phyloP scores from a whole-genome alignment of 371 early-diverging fungal genomes.

The Actinomortierella ambigua region DNA sequence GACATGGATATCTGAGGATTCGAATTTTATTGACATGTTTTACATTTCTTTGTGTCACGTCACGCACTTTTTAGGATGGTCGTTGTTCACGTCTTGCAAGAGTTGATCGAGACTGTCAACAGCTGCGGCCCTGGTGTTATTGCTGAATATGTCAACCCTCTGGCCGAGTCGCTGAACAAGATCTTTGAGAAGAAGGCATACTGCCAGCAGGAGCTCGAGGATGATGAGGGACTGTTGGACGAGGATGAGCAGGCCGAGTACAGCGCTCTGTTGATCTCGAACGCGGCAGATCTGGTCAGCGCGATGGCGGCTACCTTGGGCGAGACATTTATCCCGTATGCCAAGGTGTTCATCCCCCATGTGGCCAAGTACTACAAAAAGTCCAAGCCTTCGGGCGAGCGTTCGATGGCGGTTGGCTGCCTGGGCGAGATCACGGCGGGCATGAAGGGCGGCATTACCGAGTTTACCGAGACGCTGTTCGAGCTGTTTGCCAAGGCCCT shows the following conservation, averaged over 20 bases:
- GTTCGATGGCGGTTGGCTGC: conserved; percentile 90
- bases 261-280: conserved; percentile 80
- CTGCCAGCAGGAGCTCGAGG: conserved; percentile 82
- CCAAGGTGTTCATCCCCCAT: conserved; percentile 79
- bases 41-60: too few relatives aligned
- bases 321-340: conserved; percentile 71
- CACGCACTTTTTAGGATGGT: conserved; percentile 57
- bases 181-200: conserved; percentile 82
- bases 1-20: too few relatives aligned
- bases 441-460: conserved; percentile 74
- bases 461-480: conserved; percentile 73
- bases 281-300: conserved; percentile 85
- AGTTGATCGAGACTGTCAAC: conserved; percentile 70
- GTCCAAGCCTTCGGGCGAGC: conserved; percentile 72
- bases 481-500: conserved; percentile 73
- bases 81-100: conserved; percentile 76
- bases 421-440: conserved; percentile 84
- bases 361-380: conserved; percentile 84
- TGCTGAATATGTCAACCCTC: conserved; percentile 63
- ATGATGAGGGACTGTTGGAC: conserved; percentile 69
- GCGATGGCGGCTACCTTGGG: conserved; percentile 78
- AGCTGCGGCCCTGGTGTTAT: conserved; percentile 81
- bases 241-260: conserved; percentile 87
- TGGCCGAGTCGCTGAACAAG: conserved; percentile 63
- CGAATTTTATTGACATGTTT: too few relatives aligned